These are phyloP conservation scores for Helotiales sp. DNA, from an alignment of 2,329 filamentous ascomycete genomes.

Conservation along the genomic window DNA sequence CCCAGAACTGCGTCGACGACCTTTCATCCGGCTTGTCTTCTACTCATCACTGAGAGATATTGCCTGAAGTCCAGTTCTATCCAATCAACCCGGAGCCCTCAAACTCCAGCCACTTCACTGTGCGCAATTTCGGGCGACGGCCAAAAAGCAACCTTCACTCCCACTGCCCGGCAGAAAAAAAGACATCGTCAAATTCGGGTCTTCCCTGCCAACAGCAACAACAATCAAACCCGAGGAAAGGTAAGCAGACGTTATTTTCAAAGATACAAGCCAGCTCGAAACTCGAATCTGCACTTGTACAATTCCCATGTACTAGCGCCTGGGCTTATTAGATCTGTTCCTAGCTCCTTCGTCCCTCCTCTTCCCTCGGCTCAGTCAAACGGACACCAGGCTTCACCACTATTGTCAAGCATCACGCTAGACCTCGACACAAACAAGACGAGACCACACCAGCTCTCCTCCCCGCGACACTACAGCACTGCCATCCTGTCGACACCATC, in stretches of 20 bases:
- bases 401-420: slow-evolving; percentile 23
- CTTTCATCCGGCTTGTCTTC: slow-evolving; percentile 19
- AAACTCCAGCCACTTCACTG: slow-evolving; percentile 7
- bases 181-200: slow-evolving; percentile 7
- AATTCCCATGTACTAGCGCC: background rate
- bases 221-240: background rate
- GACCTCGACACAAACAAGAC: slow-evolving; percentile 26
- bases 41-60: slow-evolving; percentile 13
- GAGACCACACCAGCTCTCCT: slow-evolving; percentile 15
- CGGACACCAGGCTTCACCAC: slow-evolving; percentile 1
- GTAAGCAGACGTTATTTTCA: background rate
- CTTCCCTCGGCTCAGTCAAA: slow-evolving; percentile 20
- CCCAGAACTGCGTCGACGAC: slow-evolving; percentile 10
- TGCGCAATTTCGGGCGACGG: slow-evolving; percentile 25
- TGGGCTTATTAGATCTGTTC: slow-evolving; percentile 18
- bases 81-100: background rate
- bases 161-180: slow-evolving; percentile 13
- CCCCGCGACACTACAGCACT: slow-evolving; percentile 13
- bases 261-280: background rate
- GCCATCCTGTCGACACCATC: slow-evolving; percentile 21
- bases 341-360: slow-evolving; percentile 13
- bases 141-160: slow-evolving; percentile 23
- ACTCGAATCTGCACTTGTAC: background rate
- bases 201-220: background rate
- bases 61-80: slow-evolving; percentile 13